Percentiles rank a stretch among this genome's conserved stretches.
phyloP scores from a whole-genome alignment of 2,329 filamentous ascomycete genomes.

The Stachybotrys elegans region DNA sequence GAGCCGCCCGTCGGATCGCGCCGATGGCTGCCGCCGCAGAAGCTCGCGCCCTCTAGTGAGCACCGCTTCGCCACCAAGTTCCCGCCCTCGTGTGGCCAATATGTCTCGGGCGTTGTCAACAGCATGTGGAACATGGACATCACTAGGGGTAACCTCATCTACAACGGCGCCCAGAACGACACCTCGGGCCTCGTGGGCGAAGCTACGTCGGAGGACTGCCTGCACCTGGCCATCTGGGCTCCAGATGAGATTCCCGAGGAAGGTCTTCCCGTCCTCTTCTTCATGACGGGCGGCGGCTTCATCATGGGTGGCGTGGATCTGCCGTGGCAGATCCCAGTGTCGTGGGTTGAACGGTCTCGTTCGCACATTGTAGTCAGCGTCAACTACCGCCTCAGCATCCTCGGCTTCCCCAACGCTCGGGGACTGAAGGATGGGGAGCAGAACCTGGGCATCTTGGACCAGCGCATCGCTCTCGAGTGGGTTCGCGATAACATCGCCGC shows the following conservation, averaged over 20 bases:
- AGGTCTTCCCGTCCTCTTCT: conserved; percentile 37
- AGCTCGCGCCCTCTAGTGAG: conserved; percentile 11
- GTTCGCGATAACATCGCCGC: conserved; percentile 2
- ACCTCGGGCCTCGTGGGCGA: conserved; percentile 14
- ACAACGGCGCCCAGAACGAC: conserved; percentile 15
- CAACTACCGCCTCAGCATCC: conserved; percentile 7
- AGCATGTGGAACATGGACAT: conserved; percentile 4
- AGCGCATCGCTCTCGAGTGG: conserved; percentile 2
- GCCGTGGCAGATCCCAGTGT: conserved; percentile 38
- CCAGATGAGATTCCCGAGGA: conserved; percentile 19
- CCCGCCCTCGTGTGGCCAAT: conserved; percentile 28
- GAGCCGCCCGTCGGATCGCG: conserved; percentile 24
- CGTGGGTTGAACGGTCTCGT: conserved; percentile 35
- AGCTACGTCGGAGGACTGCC: conserved; percentile 32
- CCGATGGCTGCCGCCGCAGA: conserved; percentile 22
- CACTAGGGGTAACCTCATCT: conserved; percentile 14
- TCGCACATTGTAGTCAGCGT: conserved; percentile 18
- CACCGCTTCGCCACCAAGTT: conserved; percentile 20
- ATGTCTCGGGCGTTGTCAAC: conserved; percentile 14
- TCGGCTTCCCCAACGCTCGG: conserved; percentile 4
- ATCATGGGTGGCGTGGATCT: conserved; percentile 36
- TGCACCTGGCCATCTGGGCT: conserved; percentile 40
- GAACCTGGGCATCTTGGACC: conserved; percentile 4
- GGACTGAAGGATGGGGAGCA: conserved; percentile 47
- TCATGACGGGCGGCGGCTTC: conserved; percentile 43